Conservation (phyloP, 2,329 filamentous ascomycete species). For the Cladosporium phlei region DNA sequence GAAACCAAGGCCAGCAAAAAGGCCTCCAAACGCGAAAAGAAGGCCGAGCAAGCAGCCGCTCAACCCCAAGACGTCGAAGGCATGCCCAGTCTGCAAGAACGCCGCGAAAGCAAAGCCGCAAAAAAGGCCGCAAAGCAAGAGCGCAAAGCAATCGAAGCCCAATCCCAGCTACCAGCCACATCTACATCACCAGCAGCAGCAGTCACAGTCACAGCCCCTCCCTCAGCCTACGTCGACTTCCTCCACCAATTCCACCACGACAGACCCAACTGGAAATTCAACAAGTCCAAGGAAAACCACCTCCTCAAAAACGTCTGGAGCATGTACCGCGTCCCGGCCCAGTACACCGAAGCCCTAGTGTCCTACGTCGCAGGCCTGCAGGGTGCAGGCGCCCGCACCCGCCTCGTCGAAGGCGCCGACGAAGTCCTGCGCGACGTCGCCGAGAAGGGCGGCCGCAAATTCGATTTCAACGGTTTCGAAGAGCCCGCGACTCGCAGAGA, state of each 20-base stretch:
- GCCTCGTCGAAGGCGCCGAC: slow-evolving; percentile 63
- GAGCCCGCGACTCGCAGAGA: slow-evolving; percentile 31
- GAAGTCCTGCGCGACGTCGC: slow-evolving; percentile 55
- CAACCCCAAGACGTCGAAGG: slow-evolving; percentile 35
- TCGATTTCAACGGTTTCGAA: slow-evolving; percentile 40
- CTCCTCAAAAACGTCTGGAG: slow-evolving; percentile 80
- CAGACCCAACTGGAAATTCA: slow-evolving; percentile 82
- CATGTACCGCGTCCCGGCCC: slow-evolving; percentile 62
- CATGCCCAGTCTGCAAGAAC: slow-evolving; percentile 7
- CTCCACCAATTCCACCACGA: slow-evolving; percentile 69
- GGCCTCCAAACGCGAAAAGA: slow-evolving; percentile 4
- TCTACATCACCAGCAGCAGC: slow-evolving; percentile 9
- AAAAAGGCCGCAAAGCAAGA: slow-evolving; percentile 11
- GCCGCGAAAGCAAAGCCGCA: slow-evolving; percentile 6
- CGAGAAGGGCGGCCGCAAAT: slow-evolving; percentile 46
- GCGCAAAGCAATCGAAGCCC: slow-evolving; percentile 12
- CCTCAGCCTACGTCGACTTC: slow-evolving; percentile 66
- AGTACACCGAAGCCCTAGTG: slow-evolving; percentile 65
- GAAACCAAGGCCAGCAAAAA: slow-evolving; percentile 29
- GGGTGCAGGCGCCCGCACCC: slow-evolving; percentile 62
- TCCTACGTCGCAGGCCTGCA: slow-evolving; percentile 76
- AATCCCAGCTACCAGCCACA: no score
- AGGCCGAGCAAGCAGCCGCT: slow-evolving; percentile 30
- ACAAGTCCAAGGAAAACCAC: slow-evolving; percentile 84
- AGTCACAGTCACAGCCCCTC: background rate